Percentiles rank a stretch among this genome's conserved stretches.
phyloP scores from a whole-genome alignment of 192 early-diverging fungal species.

The Linnemannia schmuckeri region DNA sequence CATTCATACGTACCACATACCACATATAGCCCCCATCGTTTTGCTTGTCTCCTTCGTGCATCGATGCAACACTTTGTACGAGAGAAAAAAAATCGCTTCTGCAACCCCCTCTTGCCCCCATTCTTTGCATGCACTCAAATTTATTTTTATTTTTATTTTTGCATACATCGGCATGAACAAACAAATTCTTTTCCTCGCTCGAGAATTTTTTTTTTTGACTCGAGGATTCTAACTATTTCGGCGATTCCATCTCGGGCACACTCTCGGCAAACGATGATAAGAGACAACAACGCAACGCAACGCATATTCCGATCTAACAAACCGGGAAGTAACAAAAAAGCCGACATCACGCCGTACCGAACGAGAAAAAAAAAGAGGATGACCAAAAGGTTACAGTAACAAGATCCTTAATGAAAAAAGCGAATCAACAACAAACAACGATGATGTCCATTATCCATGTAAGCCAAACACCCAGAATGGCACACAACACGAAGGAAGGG shows the following conservation, averaged over 20 bases:
- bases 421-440: background rate
- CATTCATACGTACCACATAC: too few relatives aligned
- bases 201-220: background rate
- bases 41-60: too few relatives aligned
- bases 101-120: background rate
- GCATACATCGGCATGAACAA: background rate
- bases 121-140: background rate
- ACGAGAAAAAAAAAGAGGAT: background rate
- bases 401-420: background rate
- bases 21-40: too few relatives aligned
- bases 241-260: background rate
- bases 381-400: background rate
- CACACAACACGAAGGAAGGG: background rate
- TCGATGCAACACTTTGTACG: too few relatives aligned
- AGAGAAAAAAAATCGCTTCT: too few relatives aligned
- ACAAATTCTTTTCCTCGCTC: too few relatives aligned
- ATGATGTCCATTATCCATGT: background rate
- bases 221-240: background rate
- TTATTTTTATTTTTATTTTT: background rate
- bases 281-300: background rate
- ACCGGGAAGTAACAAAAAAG: background rate
- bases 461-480: background rate
- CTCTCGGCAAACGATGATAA: background rate
- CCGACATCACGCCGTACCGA: background rate
- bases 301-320: background rate